Conservation (phyloP, 208 protist species). For the Herpetomonas muscarum region DNA sequence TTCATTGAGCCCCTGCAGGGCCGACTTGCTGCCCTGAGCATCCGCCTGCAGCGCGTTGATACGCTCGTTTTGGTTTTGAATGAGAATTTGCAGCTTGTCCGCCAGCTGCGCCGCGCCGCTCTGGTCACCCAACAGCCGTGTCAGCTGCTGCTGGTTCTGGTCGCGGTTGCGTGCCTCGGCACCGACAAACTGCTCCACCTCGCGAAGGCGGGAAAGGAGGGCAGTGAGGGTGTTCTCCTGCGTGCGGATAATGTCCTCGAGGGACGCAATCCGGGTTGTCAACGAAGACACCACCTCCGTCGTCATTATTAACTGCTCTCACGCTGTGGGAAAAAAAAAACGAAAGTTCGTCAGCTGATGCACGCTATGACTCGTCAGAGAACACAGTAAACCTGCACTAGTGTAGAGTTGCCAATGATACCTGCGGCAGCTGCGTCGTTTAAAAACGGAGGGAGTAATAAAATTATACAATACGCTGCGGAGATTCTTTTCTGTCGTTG, state of each 20-base stretch:
- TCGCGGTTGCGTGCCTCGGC: slow-evolving; percentile 43
- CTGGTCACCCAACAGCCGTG: slow-evolving; percentile 25
- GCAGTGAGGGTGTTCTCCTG: slow-evolving; percentile 58
- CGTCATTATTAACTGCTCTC: slow-evolving; percentile 7
- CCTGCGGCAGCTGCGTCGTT: too few species aligned
- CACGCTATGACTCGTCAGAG: not conserved
- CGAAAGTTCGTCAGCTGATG: not conserved
- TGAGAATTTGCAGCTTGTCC: slow-evolving; percentile 10
- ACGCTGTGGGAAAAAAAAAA: not conserved
- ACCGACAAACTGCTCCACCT: slow-evolving; percentile 69
- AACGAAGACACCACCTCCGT: slow-evolving; percentile 39
- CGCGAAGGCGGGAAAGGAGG: slow-evolving; percentile 65
- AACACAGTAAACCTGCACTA: too few species aligned
- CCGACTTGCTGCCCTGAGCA: slow-evolving; percentile 34
- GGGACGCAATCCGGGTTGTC: slow-evolving; percentile 54
- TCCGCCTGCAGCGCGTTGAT: slow-evolving; percentile 55
- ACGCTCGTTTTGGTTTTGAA: slow-evolving; percentile 47
- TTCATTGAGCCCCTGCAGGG: slow-evolving; percentile 44
- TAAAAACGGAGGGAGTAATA: too few species aligned
- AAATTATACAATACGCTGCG: too few species aligned
- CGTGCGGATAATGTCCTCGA: slow-evolving; percentile 78
- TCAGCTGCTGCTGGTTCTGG: slow-evolving; percentile 43
- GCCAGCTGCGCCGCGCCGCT: slow-evolving; percentile 14
- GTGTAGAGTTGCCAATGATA: too few species aligned
- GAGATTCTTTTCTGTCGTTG: not conserved